Conservation (phyloP, 179 eudicot species). For the Nepenthes alata region DNA sequence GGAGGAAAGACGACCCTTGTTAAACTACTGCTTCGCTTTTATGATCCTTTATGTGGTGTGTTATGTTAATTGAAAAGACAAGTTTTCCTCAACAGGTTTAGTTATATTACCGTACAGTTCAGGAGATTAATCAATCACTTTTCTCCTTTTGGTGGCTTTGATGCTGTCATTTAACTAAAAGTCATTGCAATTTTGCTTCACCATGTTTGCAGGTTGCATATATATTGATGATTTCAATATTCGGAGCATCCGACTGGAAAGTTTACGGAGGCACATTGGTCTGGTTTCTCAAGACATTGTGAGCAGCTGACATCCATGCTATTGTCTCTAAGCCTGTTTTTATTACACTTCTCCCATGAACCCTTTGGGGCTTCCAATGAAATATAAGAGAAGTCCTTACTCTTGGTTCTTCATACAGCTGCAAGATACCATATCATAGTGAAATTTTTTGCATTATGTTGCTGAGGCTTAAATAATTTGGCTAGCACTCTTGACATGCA, state of each 20-base stretch:
- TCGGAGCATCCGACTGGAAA: constrained; percentile 41
- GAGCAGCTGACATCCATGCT: constrained; percentile 24
- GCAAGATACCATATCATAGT: no score
- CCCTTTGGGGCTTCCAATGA: no score
- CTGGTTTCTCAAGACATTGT: constrained; percentile 87
- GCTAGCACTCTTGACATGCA: no score
- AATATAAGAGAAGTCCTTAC: no score
- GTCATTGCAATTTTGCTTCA: constrained; percentile 5
- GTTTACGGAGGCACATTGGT: constrained; percentile 76
- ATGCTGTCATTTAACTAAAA: constrained; percentile 1
- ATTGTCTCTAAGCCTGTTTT: constrained; percentile 1
- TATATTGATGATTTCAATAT: constrained; percentile 56
- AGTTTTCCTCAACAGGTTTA: no score
- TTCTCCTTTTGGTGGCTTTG: constrained; percentile 6
- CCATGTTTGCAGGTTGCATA: constrained; percentile 45
- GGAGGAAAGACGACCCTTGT: constrained; percentile 93
- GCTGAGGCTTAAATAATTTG: no score
- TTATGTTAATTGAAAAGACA: background rate
- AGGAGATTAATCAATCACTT: background rate
- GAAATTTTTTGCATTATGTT: no score
- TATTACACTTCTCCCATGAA: background rate
- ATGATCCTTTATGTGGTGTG: constrained; percentile 77
- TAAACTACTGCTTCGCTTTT: constrained; percentile 90
- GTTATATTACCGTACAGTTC: no score
- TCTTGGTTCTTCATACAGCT: no score